These are phyloP conservation scores for Rhamnella rubrinervis DNA, from an alignment of 331 rosid species.

Conservation along the genomic window DNA sequence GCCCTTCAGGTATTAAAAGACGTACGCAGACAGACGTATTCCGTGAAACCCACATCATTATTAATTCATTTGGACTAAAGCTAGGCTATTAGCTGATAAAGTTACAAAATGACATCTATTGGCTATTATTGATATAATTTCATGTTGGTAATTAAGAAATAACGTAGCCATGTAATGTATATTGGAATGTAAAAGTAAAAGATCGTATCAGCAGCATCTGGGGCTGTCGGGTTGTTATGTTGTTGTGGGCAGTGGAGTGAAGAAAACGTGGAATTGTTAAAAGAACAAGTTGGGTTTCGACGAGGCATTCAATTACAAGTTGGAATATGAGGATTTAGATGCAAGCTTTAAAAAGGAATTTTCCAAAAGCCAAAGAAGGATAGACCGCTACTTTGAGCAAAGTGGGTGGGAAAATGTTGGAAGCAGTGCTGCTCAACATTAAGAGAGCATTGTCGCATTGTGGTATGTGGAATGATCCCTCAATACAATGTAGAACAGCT, in stretches of 20 bases:
- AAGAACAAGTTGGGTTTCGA: constrained; percentile 3
- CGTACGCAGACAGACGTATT: no score
- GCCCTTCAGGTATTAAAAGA: no score
- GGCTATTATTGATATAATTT: no score
- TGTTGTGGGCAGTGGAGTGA: constrained; percentile 3
- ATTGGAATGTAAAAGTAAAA: no score
- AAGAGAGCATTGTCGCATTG: constrained; percentile 1
- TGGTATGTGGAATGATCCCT: neutral
- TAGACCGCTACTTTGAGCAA: neutral
- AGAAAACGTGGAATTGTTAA: neutral
- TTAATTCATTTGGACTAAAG: no score
- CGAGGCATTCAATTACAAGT: constrained; percentile 8
- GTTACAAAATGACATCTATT: no score
- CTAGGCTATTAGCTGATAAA: no score
- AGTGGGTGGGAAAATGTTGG: constrained; percentile 3
- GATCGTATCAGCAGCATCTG: constrained; percentile 4
- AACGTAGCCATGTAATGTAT: no score
- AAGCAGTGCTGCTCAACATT: neutral
- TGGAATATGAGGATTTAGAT: neutral
- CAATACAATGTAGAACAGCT: neutral
- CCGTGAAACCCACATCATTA: no score
- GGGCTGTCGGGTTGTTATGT: constrained; percentile 1
- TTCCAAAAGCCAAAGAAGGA: neutral
- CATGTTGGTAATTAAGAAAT: no score
- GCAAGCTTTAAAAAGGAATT: constrained; percentile 1